Base-by-base conservation (phyloP, 495 filamentous ascomycete genomes). In the Daldinia vernicosa region DNA sequence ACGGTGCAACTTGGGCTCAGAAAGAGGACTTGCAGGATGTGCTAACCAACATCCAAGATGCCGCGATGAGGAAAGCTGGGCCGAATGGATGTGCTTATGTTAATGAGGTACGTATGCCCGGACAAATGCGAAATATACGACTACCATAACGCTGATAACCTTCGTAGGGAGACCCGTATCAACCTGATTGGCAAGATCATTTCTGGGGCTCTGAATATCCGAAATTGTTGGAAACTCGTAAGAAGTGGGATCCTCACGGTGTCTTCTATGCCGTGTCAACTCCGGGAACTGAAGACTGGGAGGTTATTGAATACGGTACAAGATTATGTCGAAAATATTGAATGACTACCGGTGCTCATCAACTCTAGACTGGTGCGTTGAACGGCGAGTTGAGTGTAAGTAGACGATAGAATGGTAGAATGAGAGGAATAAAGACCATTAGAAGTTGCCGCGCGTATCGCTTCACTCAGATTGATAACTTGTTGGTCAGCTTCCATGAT, bases 141-240 rank as follows among this genome's bases (percentile, higher is more conserved):
- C 27, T 5, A 58, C 8, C 4, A 53, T 28, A 27, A 58, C 27
- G 28, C 58, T 63, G 14, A 71, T 56, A n/a, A 15, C 15, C 14
- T 12, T 28, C 51, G 3, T 56, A 85, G 81, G 84, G 80, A 22
- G 84, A 89, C 69, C 81, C 85, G 12, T 77, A 82, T 62, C 83
- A 89, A 69, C 82, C 84, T 0, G 67, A 90, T 71, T 91, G 80
- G 78, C 82, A 90, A 70, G 43, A 77, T 19, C 77, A 75, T 9
- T 90, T 89, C 67, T 90, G 84, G 74, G 88, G 89, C 2, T 63
- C 73, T 6, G 83, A 84, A 52, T 89, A 88, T 57, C 67, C 71
- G 0, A 74, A 71, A 7, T 74, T 89, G 52, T 67, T 84, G 2
- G 60, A 82, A 39, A 67, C 88, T 39, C 85, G 88, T 70, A 75